Evolutionary conservation across 768 basidiomycete species (phyloP).

Genomic region (Lentinula raphanica): DNA sequence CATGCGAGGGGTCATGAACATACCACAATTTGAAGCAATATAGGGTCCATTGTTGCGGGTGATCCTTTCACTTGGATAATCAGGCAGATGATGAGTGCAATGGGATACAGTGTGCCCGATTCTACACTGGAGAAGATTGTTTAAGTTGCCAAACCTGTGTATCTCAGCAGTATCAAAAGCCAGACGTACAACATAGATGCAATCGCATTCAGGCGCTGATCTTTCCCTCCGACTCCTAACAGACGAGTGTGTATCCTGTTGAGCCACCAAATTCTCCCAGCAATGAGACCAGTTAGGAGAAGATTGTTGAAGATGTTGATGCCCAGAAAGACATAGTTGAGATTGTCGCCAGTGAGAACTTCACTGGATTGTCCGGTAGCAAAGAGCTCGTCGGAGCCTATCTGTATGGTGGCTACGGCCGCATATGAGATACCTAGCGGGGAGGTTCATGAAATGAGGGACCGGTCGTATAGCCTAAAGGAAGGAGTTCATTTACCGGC

Average conservation of each 20-base stretch:
- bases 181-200: conserved; percentile 4
- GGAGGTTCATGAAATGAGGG: background rate
- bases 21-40: conserved; percentile 2
- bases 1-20: background rate
- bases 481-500: background rate
- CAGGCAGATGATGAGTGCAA: conserved; percentile 3
- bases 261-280: too few species aligned
- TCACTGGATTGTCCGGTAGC: background rate
- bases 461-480: background rate
- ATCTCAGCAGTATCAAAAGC: too few species aligned
- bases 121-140: too few species aligned
- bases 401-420: background rate
- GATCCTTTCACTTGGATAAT: conserved; percentile 3
- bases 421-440: background rate
- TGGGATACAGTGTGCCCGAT: conserved; percentile 3
- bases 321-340: too few species aligned
- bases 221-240: too few species aligned
- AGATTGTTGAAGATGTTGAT: too few species aligned
- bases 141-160: too few species aligned
- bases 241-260: too few species aligned
- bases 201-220: background rate
- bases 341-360: background rate
- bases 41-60: background rate
- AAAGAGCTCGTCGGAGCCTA: background rate
- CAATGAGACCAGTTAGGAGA: too few species aligned